Conservation (phyloP, 1,139 yeast genomes). For the Saccharomyces hybrid region DNA sequence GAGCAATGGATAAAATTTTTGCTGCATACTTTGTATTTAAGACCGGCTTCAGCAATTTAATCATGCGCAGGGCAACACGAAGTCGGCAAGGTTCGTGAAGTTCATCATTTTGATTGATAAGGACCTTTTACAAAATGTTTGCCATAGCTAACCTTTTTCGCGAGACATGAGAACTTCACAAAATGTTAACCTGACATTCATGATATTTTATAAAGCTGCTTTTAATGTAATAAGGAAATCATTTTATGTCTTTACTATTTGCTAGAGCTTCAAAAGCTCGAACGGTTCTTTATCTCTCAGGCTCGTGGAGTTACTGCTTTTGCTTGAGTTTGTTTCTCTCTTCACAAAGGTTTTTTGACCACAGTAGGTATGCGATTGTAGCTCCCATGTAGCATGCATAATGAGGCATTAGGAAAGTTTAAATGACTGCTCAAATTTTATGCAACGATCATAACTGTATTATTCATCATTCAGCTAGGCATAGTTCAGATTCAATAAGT, state of each 20-base stretch:
- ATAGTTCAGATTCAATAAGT: not conserved
- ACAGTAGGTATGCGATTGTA: not conserved
- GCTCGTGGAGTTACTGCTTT: not conserved
- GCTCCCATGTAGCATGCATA: not conserved
- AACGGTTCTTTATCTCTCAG: not conserved
- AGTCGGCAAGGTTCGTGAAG: not conserved
- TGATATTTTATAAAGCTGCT: not conserved
- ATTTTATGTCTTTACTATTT: not conserved
- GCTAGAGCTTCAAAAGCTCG: not conserved
- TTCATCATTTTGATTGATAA: not conserved
- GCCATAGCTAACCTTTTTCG: not conserved
- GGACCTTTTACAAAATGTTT: not conserved
- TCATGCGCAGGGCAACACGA: not conserved
- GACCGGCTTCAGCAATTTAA: slow-evolving; percentile 9
- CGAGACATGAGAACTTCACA: not conserved
- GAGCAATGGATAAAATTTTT: slow-evolving; percentile 41
- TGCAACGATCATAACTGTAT: not conserved
- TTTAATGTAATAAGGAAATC: no score
- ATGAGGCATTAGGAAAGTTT: not conserved
- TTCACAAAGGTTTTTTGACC: no score
- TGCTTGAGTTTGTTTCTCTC: no score
- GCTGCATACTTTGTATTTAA: slow-evolving; percentile 28
- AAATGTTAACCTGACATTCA: not conserved
- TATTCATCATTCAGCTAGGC: not conserved
- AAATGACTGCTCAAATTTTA: not conserved